Evolutionary conservation across 2,329 filamentous ascomycete species (phyloP), one percentile per base, ranked within the genome.

Genomic region (Ramularia endophylla): DNA sequence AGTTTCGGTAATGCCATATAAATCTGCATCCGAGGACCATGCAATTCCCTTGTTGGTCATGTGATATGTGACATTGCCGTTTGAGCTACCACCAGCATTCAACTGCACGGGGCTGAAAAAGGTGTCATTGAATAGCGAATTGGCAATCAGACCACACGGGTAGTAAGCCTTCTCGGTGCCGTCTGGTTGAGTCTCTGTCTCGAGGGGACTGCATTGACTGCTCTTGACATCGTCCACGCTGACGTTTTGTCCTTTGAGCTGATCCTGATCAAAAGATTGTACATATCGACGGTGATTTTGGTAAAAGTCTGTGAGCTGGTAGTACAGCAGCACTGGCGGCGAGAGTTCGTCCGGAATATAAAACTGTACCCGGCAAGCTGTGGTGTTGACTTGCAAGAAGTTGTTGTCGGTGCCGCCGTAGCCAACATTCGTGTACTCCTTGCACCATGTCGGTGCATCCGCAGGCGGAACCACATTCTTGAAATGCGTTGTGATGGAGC

Each of bases 211-310:
- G 65, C 89, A 95, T 45, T 82, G 76, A 28, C 87, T 83, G 22
- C 67, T 67, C 22, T 74, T 66, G 53, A 97, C 85, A 2, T 77
- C 74, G 11, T 8, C 15, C 15, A 17, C 16, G 6, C 17, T 19
- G 27, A 53, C 55, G 43, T 74, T 75, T 22, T 71, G 70, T 33
- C 89, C 92, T 52, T 83, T 85, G 39, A 98, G 73, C 65, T 98
- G 92, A 38, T 85, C 74, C 43, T 82, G 75, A 59, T 89, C 84
- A 57, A 94, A 84, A 1, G 87, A 94, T 60, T 87, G 85, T 46
- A 95, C 92, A 55, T 98, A 98, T 65, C 90, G 83, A 52, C 92
- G 84, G 63, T 98, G 92, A 63, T 98, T 98, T 67, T 98, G 92
- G 71, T 97, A 97, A 70, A 98, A 98, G 68, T 97, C 95, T 43